Evolutionary conservation across 495 filamentous ascomycete genomes (phyloP).

Genomic region (Penicillium crystallinum): DNA sequence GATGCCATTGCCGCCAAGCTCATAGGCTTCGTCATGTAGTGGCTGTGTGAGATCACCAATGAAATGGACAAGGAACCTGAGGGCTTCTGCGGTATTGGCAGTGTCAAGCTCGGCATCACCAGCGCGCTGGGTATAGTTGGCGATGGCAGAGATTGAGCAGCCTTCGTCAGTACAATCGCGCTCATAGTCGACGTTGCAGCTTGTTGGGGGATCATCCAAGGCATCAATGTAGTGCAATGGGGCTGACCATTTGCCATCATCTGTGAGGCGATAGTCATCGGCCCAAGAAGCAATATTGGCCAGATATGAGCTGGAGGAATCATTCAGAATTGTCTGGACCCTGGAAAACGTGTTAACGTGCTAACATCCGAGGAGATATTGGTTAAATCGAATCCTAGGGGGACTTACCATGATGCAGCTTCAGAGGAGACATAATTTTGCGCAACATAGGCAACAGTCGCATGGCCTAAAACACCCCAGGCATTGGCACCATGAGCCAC

Average conservation of each 20-base stretch:
- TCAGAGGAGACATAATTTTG: constrained; percentile 44
- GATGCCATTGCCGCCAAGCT: constrained; percentile 56
- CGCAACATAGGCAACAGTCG: constrained; percentile 57
- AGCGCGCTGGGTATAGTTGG: constrained; percentile 46
- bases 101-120: constrained; percentile 18
- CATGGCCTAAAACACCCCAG: constrained; percentile 57
- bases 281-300: constrained; percentile 58
- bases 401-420: constrained; percentile 33
- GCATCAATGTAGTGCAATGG: constrained; percentile 62
- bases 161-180: constrained; percentile 55
- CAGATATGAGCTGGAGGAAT: constrained; percentile 49
- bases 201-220: constrained; percentile 52
- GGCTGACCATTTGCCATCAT: constrained; percentile 48
- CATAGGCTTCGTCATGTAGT: constrained; percentile 54
- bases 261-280: constrained; percentile 52
- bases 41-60: constrained; percentile 61
- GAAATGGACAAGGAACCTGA: constrained; percentile 55
- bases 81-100: constrained; percentile 22
- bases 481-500: constrained; percentile 23
- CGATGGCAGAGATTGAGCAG: constrained; percentile 57
- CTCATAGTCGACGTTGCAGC: constrained; percentile 50
- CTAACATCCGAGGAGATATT: background rate
- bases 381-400: no score
- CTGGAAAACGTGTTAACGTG: constrained; percentile 8
- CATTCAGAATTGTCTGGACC: constrained; percentile 20